phyloP scores from a whole-genome alignment of 2,329 filamentous ascomycete species.

The Apiospora rasikravindrae region DNA sequence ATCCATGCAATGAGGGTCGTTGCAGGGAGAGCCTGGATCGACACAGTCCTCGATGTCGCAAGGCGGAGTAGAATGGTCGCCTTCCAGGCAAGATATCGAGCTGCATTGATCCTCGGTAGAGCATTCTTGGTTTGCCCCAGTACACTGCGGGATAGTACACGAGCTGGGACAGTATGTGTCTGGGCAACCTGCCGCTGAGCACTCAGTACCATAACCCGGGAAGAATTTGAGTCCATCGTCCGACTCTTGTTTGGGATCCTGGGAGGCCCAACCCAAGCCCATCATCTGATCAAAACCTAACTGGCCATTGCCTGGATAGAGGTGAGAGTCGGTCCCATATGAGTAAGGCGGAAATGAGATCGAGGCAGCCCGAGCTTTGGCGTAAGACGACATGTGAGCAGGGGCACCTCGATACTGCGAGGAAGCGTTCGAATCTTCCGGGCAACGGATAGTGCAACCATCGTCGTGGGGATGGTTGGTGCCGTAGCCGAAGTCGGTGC shows the following conservation, averaged over 20 bases:
- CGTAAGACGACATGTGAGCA: not conserved
- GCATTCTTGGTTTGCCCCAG: slow-evolving; percentile 3
- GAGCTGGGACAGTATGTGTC: not conserved
- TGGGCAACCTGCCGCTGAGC: not conserved
- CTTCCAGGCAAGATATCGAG: slow-evolving; percentile 31
- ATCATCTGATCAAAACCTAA: not conserved
- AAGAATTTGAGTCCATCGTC: not conserved
- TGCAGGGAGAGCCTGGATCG: slow-evolving; percentile 34
- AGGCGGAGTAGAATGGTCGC: slow-evolving; percentile 30
- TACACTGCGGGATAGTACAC: slow-evolving; percentile 4
- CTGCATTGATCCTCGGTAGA: slow-evolving; percentile 24
- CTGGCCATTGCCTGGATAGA: not conserved
- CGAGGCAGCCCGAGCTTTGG: slow-evolving; percentile 10
- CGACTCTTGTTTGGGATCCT: slow-evolving; percentile 6
- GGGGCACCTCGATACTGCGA: not conserved
- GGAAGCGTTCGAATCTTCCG: slow-evolving; percentile 1
- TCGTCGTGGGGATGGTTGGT: slow-evolving; percentile 1
- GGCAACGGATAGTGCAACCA: not conserved
- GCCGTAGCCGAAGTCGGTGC: not conserved
- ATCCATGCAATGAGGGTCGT: slow-evolving; percentile 34
- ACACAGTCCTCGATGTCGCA: slow-evolving; percentile 38
- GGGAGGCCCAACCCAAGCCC: not conserved
- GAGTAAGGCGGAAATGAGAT: not conserved
- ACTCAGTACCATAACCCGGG: not conserved
- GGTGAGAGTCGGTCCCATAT: not conserved